A percentile compares a stretch with the other conserved stretches of the same genome.
These are phyloP conservation scores for Pholiota conissans DNA, from an alignment of 768 basidiomycete genomes.

Conservation along the genomic window DNA sequence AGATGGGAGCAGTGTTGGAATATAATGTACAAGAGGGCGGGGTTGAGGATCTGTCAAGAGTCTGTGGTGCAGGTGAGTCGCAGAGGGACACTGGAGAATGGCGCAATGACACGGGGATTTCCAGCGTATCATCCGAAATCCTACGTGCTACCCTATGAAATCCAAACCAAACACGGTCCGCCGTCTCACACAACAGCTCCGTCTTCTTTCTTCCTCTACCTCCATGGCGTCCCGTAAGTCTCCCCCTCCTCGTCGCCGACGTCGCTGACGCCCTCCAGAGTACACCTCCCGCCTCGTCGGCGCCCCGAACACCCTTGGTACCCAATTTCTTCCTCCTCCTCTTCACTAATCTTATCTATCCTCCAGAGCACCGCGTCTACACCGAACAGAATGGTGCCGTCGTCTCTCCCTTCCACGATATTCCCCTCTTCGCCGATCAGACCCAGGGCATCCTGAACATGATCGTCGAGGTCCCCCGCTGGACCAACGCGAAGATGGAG, in stretches of 20 bases:
- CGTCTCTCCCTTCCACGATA: constrained; percentile 91
- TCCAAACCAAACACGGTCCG: constrained; percentile 41
- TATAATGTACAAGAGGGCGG: not conserved
- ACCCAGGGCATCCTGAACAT: constrained; percentile 97
- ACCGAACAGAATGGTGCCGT: constrained; percentile 88
- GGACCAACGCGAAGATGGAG: constrained; percentile 99
- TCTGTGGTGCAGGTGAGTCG: constrained; percentile 1
- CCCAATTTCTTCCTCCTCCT: constrained; percentile 20
- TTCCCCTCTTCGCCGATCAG: constrained; percentile 97
- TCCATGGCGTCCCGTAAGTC: constrained; percentile 59
- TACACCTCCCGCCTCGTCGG: constrained; percentile 79
- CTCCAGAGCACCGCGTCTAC: constrained; percentile 89
- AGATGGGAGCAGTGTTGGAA: not conserved
- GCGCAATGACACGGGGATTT: constrained; percentile 22
- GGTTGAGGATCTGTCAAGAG: not conserved
- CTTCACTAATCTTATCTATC: constrained; percentile 21
- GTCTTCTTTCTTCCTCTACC: constrained; percentile 48
- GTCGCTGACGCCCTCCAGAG: constrained; percentile 37
- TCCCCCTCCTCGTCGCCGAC: constrained; percentile 15
- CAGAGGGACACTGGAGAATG: constrained; percentile 5
- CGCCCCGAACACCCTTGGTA: constrained; percentile 93
- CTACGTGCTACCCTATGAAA: constrained; percentile 33
- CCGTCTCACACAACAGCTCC: constrained; percentile 66
- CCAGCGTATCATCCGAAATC: constrained; percentile 21
- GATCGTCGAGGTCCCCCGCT: constrained; percentile 97